Evolutionary conservation across 192 early-diverging fungal species (phyloP).

Genomic region (Obelidium mucronatum): DNA sequence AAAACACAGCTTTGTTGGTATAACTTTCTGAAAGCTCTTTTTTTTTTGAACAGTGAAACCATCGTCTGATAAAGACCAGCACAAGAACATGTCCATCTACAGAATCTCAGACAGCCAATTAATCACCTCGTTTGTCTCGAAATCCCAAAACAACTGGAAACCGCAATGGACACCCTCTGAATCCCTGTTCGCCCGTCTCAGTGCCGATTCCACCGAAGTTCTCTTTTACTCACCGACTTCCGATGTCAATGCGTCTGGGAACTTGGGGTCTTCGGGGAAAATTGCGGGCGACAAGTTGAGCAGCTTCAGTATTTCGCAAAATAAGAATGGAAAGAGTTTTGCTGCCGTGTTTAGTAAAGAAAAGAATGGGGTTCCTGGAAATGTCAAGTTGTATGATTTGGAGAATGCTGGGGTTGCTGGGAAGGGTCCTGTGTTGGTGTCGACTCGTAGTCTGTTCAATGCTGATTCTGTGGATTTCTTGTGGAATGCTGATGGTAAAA

Average conservation of each 20-base stretch:
- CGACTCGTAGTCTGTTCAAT: constrained; percentile 78
- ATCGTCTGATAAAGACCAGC: constrained; percentile 64
- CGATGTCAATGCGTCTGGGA: not conserved
- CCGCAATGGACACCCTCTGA: constrained; percentile 96
- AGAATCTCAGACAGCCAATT: constrained; percentile 73
- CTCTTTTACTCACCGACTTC: constrained; percentile 78
- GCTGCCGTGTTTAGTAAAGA: constrained; percentile 93
- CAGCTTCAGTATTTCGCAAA: constrained; percentile 84
- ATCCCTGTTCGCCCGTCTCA: constrained; percentile 82
- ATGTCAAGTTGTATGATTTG: constrained; percentile 87
- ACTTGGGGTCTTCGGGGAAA: not conserved
- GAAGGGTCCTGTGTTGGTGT: constrained; percentile 74
- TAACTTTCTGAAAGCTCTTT: not conserved
- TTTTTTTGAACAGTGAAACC: constrained; percentile 66
- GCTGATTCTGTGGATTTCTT: constrained; percentile 91
- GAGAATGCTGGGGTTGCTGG: constrained; percentile 70
- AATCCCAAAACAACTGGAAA: constrained; percentile 76
- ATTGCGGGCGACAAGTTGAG: constrained; percentile 25
- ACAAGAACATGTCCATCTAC: constrained; percentile 85
- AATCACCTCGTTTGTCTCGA: constrained; percentile 80
- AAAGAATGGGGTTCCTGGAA: constrained; percentile 74
- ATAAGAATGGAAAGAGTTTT: constrained; percentile 57
- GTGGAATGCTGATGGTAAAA: constrained; percentile 78
- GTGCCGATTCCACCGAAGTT: constrained; percentile 79
- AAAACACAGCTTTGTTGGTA: constrained; percentile 35